phyloP scores from a whole-genome alignment of 352 stramenopile genomes.

The Phytophthora palmivora region DNA sequence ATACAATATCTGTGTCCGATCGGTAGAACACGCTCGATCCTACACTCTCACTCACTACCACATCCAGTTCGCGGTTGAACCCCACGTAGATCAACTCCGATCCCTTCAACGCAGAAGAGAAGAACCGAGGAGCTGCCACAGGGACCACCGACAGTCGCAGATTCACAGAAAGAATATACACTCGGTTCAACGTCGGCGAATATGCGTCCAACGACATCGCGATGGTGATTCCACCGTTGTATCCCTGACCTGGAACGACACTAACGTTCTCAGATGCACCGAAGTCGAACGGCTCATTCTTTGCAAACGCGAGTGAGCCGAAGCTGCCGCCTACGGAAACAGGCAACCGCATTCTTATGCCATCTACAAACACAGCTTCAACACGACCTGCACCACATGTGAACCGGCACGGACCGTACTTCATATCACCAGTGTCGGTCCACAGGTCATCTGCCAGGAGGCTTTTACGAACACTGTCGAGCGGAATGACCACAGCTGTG shows the following conservation, averaged over 20 bases:
- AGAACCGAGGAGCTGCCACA: conserved; percentile 9
- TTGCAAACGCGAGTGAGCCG: conserved; percentile 13
- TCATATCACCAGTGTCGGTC: neutral
- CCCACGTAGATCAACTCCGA: conserved; percentile 18
- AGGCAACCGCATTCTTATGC: neutral
- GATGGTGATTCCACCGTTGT: conserved; percentile 13
- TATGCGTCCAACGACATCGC: conserved; percentile 16
- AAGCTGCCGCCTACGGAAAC: conserved; percentile 3
- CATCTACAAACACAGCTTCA: conserved; percentile 25
- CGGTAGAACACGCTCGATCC: neutral
- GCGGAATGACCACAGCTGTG: neutral
- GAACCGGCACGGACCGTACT: conserved; percentile 15
- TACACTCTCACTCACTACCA: conserved; percentile 14
- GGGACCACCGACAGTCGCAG: conserved; percentile 27
- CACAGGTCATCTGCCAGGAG: conserved; percentile 5
- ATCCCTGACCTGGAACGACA: conserved; percentile 13
- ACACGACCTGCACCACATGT: conserved; percentile 6
- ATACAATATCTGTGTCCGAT: conserved; percentile 5
- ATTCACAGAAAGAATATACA: conserved; percentile 8
- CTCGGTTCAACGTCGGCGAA: neutral
- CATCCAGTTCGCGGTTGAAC: conserved; percentile 23
- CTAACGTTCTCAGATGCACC: conserved; percentile 8
- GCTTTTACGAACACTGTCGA: conserved; percentile 10
- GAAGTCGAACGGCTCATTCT: conserved; percentile 9
- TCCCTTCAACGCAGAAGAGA: conserved; percentile 12